phyloP scores from a whole-genome alignment of 106 monocot species.

The Xerophyta viscosa region DNA sequence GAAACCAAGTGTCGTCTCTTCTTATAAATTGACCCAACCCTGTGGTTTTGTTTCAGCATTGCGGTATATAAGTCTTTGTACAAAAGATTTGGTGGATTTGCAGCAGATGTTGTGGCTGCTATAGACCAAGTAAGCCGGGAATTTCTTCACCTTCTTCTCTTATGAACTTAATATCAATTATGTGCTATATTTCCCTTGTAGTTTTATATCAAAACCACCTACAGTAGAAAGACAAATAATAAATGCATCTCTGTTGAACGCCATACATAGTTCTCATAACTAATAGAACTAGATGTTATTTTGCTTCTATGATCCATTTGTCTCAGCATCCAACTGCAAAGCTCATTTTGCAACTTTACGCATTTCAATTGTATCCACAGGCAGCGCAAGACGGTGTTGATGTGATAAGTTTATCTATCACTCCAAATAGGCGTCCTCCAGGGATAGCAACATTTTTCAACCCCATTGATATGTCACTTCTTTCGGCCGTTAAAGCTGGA shows the following conservation, averaged over 20 bases:
- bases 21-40: background rate
- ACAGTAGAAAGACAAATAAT: too few relatives aligned
- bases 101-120: slow-evolving; percentile 97
- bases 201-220: too few relatives aligned
- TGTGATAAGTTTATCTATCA: slow-evolving; percentile 89
- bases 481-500: slow-evolving; percentile 85
- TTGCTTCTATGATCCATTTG: too few relatives aligned
- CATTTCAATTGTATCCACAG: slow-evolving; percentile 28
- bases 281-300: too few relatives aligned
- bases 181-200: background rate
- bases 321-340: background rate
- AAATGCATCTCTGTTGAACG: too few relatives aligned
- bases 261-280: too few relatives aligned
- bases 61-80: slow-evolving; percentile 97
- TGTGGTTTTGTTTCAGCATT: slow-evolving; percentile 44
- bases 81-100: slow-evolving; percentile 95
- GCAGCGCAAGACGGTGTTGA: slow-evolving; percentile 97
- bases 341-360: background rate
- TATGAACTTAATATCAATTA: background rate
- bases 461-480: slow-evolving; percentile 87
- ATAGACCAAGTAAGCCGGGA: slow-evolving; percentile 73
- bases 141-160: background rate
- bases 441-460: slow-evolving; percentile 92
- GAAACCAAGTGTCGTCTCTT: background rate
- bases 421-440: slow-evolving; percentile 82